A percentile compares a stretch with the other conserved stretches of the same genome.
phyloP scores from a whole-genome alignment of 2,329 filamentous ascomycete genomes.

The Alternaria gaisen region DNA sequence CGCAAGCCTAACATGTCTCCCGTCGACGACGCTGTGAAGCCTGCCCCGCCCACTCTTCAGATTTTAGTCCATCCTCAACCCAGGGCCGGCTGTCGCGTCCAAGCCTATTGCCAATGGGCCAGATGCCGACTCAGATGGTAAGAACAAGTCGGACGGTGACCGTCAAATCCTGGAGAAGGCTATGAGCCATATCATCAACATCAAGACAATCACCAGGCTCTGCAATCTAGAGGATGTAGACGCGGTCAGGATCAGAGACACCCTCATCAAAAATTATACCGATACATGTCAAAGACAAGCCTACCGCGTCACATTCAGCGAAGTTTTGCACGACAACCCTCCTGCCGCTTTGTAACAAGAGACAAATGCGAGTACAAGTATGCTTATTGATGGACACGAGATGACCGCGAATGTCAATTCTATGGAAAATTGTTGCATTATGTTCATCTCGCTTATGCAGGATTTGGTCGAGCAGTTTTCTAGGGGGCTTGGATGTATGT shows the following conservation, averaged over 20 bases:
- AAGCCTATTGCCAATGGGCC: background rate
- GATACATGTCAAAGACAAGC: background rate
- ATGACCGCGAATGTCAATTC: background rate
- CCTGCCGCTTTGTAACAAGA: background rate
- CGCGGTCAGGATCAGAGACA: background rate
- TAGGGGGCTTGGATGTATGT: no score
- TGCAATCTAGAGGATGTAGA: background rate
- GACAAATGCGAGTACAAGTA: background rate
- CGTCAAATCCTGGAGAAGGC: background rate
- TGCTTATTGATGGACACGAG: background rate
- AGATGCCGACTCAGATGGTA: background rate
- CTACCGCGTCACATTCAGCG: background rate
- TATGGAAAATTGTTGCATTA: background rate
- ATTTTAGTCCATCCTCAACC: background rate
- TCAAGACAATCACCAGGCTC: slow-evolving; percentile 1
- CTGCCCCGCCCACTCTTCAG: background rate
- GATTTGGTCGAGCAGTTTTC: no score
- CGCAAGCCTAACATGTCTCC: background rate
- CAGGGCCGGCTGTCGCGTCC: background rate
- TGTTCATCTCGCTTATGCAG: no score
- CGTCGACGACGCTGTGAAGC: background rate
- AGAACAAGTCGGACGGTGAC: background rate
- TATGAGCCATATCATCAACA: background rate
- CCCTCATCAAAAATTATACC: background rate
- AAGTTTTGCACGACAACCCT: background rate